Conservation (phyloP, 306 rosid species). For the Ormosia emarginata region DNA sequence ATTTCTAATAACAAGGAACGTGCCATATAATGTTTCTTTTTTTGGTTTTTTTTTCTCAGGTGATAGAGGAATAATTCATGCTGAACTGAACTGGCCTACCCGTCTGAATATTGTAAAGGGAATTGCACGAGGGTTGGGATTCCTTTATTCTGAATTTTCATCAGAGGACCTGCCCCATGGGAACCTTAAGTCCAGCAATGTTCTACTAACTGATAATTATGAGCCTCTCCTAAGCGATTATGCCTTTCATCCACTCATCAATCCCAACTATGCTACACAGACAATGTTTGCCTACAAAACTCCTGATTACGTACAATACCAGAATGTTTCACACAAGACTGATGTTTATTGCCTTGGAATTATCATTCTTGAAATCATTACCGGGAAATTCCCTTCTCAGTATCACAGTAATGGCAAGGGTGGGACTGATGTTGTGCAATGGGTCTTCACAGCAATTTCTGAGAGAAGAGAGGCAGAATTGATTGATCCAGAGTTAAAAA, state of each 20-base stretch:
- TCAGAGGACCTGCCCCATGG: constrained; percentile 80
- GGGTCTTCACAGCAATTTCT: constrained; percentile 54
- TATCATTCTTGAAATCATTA: constrained; percentile 72
- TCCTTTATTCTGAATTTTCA: constrained; percentile 54
- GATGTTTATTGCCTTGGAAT: constrained; percentile 91
- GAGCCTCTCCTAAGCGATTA: constrained; percentile 75
- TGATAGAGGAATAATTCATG: constrained; percentile 71
- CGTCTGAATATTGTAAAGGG: constrained; percentile 73
- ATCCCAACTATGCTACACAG: constrained; percentile 43
- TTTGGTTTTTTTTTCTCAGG: constrained; percentile 34
- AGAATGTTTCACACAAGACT: constrained; percentile 53
- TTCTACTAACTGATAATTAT: constrained; percentile 47
- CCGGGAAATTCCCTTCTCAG: constrained; percentile 85
- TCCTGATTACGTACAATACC: constrained; percentile 52
- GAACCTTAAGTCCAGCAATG: constrained; percentile 88
- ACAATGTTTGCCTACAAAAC: constrained; percentile 72
- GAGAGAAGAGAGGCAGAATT: constrained; percentile 56
- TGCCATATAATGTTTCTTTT: not conserved
- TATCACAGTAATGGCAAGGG: constrained; percentile 79
- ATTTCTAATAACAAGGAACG: not conserved
- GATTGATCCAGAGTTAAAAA: constrained; percentile 67
- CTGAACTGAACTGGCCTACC: constrained; percentile 68
- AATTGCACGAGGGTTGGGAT: constrained; percentile 57
- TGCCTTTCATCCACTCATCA: constrained; percentile 57
- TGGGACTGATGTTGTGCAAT: constrained; percentile 80